A percentile compares a stretch with the other conserved stretches of the same genome.
Evolutionary conservation across 1,139 yeast genomes (phyloP).

Genomic region (Kodamaea sp.): DNA sequence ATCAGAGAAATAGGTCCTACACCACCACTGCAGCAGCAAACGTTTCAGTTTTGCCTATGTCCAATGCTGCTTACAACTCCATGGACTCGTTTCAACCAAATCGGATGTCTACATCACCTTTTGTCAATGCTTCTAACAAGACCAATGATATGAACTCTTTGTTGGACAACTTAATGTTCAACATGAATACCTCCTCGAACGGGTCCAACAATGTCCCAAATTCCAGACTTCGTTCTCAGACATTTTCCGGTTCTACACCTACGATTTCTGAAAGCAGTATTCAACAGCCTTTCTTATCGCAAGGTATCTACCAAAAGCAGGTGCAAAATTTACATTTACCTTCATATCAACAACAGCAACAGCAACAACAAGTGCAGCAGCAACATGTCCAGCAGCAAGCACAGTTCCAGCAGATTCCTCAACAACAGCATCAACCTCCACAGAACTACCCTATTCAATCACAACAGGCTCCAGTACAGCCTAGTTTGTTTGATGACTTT

Average conservation of each 20-base stretch:
- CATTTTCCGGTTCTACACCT: slow-evolving; percentile 42
- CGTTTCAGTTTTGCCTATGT: slow-evolving; percentile 13
- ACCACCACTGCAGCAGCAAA: slow-evolving; percentile 46
- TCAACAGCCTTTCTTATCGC: slow-evolving; percentile 7
- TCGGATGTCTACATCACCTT: slow-evolving; percentile 19
- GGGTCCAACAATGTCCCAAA: slow-evolving; percentile 13
- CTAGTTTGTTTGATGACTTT: slow-evolving; percentile 53
- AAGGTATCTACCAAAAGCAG: slow-evolving; percentile 6
- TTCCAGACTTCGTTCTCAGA: slow-evolving; percentile 43
- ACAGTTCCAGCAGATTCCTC: slow-evolving; percentile 14
- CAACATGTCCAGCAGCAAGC: slow-evolving; percentile 17
- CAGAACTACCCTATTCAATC: slow-evolving; percentile 2
- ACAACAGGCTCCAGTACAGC: slow-evolving; percentile 25
- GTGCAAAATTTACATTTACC: slow-evolving; percentile 1
- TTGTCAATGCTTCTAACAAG: slow-evolving; percentile 15
- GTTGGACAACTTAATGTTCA: slow-evolving; percentile 36
- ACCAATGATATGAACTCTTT: slow-evolving; percentile 32
- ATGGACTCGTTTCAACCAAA: slow-evolving; percentile 16
- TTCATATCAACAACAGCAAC: slow-evolving; percentile 10
- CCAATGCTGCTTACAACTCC: slow-evolving; percentile 10
- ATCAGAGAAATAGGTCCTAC: slow-evolving; percentile 46
- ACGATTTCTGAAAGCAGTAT: slow-evolving; percentile 18
- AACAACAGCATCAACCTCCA: slow-evolving; percentile 7
- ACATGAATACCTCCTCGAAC: slow-evolving; percentile 14
- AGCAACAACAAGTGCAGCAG: slow-evolving; percentile 17